Evolutionary conservation across 345 rosid species (phyloP).

Genomic region (Populus pruinosa): DNA sequence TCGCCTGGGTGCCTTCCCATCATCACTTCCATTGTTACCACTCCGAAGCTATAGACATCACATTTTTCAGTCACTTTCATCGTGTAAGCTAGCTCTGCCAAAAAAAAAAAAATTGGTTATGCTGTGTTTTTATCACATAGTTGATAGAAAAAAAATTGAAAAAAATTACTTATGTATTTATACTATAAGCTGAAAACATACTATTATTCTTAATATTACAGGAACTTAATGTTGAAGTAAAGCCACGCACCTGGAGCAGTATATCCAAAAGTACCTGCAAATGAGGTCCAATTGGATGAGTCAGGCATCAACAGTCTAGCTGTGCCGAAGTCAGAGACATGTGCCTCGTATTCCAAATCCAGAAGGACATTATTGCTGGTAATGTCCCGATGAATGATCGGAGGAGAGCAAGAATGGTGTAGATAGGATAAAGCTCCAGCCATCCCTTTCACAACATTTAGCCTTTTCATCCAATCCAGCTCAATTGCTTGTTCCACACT

Average conservation of each 20-base stretch:
- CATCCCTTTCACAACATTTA: constrained; percentile 7
- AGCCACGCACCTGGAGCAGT: too few relatives aligned
- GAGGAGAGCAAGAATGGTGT: constrained; percentile 5
- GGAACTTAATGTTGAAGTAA: too few relatives aligned
- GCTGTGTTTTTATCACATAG: not conserved
- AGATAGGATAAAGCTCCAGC: constrained; percentile 8
- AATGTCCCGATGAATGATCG: constrained; percentile 11
- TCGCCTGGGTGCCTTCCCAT: too few relatives aligned
- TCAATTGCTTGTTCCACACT: not conserved
- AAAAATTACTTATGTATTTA: not conserved
- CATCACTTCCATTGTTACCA: too few relatives aligned
- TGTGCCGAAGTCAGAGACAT: not conserved
- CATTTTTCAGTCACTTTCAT: too few relatives aligned
- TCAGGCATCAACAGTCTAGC: too few relatives aligned
- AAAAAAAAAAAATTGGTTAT: too few relatives aligned
- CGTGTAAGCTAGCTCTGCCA: too few relatives aligned
- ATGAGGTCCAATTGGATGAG: not conserved
- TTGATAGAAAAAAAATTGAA: not conserved
- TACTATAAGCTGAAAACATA: too few relatives aligned
- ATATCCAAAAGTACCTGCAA: constrained; percentile 1
- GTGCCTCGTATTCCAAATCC: constrained; percentile 3
- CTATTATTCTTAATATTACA: too few relatives aligned
- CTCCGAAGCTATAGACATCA: too few relatives aligned
- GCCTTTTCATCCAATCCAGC: constrained; percentile 1
- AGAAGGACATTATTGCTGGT: constrained; percentile 11